These are phyloP conservation scores for Pleurostoma richardsiae DNA, from an alignment of 2,329 filamentous ascomycete species.

Conservation along the genomic window DNA sequence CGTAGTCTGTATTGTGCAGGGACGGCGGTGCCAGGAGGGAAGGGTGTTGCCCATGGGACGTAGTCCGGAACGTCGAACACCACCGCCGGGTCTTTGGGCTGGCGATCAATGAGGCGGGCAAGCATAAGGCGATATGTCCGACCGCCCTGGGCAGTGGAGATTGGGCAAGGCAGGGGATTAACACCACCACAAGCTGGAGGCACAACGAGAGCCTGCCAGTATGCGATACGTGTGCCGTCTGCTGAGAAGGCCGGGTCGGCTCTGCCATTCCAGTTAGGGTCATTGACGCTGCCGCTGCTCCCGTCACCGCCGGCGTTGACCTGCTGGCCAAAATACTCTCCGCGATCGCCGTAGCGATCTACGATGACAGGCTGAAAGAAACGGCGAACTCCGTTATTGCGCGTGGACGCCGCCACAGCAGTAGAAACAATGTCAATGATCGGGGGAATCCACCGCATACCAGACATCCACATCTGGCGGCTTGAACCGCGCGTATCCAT, in stretches of 20 bases:
- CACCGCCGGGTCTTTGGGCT: conserved; percentile 13
- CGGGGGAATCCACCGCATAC: conserved; percentile 34
- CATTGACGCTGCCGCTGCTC: conserved; percentile 29
- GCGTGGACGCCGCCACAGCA: conserved; percentile 27
- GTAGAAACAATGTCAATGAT: conserved; percentile 29
- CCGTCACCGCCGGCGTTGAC: conserved; percentile 31
- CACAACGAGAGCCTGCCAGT: conserved; percentile 30
- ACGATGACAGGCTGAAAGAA: conserved; percentile 41
- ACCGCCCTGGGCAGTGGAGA: conserved; percentile 30
- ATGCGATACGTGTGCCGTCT: conserved; percentile 36
- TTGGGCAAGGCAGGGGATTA: conserved; percentile 34
- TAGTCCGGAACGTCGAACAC: conserved; percentile 19
- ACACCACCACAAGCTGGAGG: conserved; percentile 34
- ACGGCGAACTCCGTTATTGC: conserved; percentile 37
- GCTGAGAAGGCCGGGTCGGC: conserved; percentile 36
- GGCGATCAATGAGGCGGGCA: conserved; percentile 26
- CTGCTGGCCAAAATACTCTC: conserved; percentile 34
- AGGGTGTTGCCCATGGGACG: conserved; percentile 25
- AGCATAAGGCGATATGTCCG: conserved; percentile 34
- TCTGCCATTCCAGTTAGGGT: conserved; percentile 41
- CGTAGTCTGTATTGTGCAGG: not conserved
- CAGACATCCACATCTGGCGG: conserved; percentile 33
- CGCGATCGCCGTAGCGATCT: conserved; percentile 37
- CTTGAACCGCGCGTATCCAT: conserved; percentile 35
- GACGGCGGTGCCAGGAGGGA: conserved; percentile 14